These are phyloP conservation scores for Monosporascus sp. DNA, from an alignment of 2,329 filamentous ascomycete species.

Conservation along the genomic window DNA sequence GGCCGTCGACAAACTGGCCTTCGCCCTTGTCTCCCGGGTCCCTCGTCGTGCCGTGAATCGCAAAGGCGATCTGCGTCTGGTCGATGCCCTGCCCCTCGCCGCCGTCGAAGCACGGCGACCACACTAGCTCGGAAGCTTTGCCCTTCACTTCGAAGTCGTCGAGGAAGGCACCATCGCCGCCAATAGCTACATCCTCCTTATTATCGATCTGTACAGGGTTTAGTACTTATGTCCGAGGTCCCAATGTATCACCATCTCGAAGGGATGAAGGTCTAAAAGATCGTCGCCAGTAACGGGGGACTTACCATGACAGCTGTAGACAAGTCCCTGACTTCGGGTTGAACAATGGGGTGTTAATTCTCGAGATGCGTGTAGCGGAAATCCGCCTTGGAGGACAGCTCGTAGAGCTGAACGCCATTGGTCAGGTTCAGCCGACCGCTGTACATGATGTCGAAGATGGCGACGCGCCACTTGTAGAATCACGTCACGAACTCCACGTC, in stretches of 20 bases:
- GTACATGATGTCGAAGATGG: conserved; percentile 9
- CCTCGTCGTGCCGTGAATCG: conserved; percentile 7
- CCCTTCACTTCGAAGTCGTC: conserved; percentile 5
- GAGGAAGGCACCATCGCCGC: conserved; percentile 8
- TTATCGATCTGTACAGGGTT: conserved; percentile 7
- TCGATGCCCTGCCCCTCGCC: conserved; percentile 10
- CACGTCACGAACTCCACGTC: conserved; percentile 10
- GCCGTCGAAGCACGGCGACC: conserved; percentile 15
- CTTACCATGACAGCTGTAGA: conserved; percentile 14
- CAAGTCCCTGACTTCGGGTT: conserved; percentile 12
- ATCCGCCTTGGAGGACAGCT: too few relatives aligned
- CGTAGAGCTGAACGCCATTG: conserved; percentile 9
- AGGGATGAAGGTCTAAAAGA: background rate
- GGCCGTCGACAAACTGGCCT: conserved; percentile 5
- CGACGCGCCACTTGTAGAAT: conserved; percentile 12
- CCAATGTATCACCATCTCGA: too few relatives aligned
- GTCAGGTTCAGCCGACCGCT: conserved; percentile 9
- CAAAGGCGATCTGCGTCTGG: conserved; percentile 11
- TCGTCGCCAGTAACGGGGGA: background rate
- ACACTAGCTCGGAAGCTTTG: conserved; percentile 4
- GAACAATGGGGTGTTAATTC: conserved; percentile 5
- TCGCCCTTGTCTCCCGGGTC: conserved; percentile 8
- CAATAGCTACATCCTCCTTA: conserved; percentile 4
- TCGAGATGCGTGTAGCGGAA: too few relatives aligned
- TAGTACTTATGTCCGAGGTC: background rate